Base-by-base conservation (phyloP, 2,329 filamentous ascomycete genomes). In the Tolypocladium ovalisporum region DNA sequence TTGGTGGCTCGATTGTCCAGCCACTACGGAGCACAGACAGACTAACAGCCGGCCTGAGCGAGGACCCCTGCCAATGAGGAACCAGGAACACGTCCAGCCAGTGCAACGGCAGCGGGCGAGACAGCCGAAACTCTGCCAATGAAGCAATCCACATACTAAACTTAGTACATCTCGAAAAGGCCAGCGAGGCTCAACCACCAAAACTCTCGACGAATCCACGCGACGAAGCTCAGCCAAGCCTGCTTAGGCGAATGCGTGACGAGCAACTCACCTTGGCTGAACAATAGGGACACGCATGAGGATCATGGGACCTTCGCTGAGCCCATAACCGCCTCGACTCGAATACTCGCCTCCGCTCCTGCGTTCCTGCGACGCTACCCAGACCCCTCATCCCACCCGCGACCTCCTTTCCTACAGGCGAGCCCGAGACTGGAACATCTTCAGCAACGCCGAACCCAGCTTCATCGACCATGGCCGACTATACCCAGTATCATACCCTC, bases 401-500 rank as follows among this genome's bases (percentile, higher is more conserved):
- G 47, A 52, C 47, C 47, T 52, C 47, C 19, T 52, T 34, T 35
- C 15, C 19, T 29, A 29, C 19, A 13, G 34, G 47, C 47, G 29
- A 52, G 47, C 19, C 47, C 47, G 47, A 52, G 24, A 52, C 29
- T 29, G 47, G 24, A 29, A 24, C 44, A 29, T 49, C 44, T n/a
- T 6, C 44, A 52, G 47, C 29, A 35, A 52, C 29, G 29, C 19
- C 47, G 47, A 35, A 19, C 47, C 29, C 29, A 22, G 17, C 55
- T 47, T 17, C 35, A 29, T 36, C 57, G 62, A 69, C 62, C 62
- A 84, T 83, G 80, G 76, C 79, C 66, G 79, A 83, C 63, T 78
- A 81, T 66, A 70, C 75, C 59, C 77, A 78, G 69, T 84, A 80
- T 65, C 79, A 83, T 64, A 72, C 78, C 66, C 74, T 83, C 56